phyloP scores from a whole-genome alignment of 441 rosid species.

The Populus hybrid region DNA sequence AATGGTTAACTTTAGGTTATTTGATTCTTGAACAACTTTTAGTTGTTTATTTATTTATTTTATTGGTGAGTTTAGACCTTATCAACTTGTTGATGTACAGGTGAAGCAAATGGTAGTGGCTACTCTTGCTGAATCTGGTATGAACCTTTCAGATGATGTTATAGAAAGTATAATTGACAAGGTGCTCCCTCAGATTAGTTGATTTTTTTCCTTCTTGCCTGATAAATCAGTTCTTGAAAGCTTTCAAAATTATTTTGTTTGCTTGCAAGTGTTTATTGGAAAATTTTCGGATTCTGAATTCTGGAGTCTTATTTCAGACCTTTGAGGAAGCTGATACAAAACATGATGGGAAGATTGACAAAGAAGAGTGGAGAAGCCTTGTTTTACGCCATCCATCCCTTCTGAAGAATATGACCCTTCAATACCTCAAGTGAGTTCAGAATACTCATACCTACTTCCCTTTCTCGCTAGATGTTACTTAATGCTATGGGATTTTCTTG shows the following conservation, averaged over 20 bases:
- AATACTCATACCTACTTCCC: not conserved
- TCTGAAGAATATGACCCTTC: slow-evolving; percentile 89
- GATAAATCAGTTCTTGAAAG: not conserved
- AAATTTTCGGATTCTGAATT: slow-evolving; percentile 3
- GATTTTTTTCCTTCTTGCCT: not conserved
- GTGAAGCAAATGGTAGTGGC: slow-evolving; percentile 98
- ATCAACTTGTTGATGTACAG: slow-evolving; percentile 27
- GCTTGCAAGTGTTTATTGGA: not conserved
- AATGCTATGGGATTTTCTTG: not conserved
- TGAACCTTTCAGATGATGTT: slow-evolving; percentile 88
- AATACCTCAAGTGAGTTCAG: slow-evolving; percentile 76
- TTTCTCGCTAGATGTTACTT: not conserved
- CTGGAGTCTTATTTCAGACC: slow-evolving; percentile 44
- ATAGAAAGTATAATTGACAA: slow-evolving; percentile 92
- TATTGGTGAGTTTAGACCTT: not conserved
- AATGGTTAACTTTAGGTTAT: not conserved
- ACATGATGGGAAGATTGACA: slow-evolving; percentile 88
- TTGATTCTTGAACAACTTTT: not conserved
- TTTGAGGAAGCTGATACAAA: slow-evolving; percentile 97
- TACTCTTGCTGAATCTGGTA: slow-evolving; percentile 93
- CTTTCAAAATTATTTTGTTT: not conserved
- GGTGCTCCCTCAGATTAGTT: slow-evolving; percentile 34
- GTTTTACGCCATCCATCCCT: slow-evolving; percentile 83
- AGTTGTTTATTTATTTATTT: slow-evolving; percentile 1
- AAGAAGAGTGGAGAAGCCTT: slow-evolving; percentile 96